Percentiles rank a stretch among this genome's conserved stretches.
Conservation (phyloP, 768 basidiomycete genomes). For the Collybia nuda region DNA sequence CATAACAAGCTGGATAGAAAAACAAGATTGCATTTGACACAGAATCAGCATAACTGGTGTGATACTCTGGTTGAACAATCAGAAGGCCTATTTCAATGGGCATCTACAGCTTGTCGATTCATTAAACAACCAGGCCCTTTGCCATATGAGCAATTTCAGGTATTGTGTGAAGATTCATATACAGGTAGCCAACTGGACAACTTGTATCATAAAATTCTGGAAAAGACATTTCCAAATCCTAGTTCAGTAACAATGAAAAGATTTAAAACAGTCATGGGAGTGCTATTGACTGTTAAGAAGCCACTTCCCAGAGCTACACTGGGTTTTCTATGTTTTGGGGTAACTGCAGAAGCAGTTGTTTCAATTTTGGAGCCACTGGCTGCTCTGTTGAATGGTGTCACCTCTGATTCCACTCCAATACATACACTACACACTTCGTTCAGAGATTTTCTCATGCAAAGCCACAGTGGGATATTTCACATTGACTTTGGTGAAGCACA, state of each 20-base stretch:
- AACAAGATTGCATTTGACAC: background rate
- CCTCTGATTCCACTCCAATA: background rate
- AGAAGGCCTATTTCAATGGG: conserved; percentile 1
- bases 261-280: background rate
- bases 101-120: background rate
- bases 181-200: background rate
- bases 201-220: background rate
- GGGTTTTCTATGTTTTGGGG: background rate
- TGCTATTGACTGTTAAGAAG: background rate
- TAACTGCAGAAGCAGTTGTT: background rate
- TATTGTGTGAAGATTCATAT: too few species aligned
- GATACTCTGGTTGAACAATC: background rate
- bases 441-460: background rate
- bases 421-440: background rate
- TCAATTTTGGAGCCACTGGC: background rate
- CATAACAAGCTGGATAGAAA: background rate
- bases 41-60: background rate
- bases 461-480: background rate
- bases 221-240: background rate
- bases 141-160: background rate
- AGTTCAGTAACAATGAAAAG: background rate
- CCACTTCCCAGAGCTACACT: background rate
- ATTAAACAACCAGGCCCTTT: background rate
- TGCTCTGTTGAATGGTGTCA: background rate
- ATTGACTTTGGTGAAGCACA: background rate